Evolutionary conservation across 108 stramenopile species (phyloP).

Genomic region (Hondaea fermentalgiana): DNA sequence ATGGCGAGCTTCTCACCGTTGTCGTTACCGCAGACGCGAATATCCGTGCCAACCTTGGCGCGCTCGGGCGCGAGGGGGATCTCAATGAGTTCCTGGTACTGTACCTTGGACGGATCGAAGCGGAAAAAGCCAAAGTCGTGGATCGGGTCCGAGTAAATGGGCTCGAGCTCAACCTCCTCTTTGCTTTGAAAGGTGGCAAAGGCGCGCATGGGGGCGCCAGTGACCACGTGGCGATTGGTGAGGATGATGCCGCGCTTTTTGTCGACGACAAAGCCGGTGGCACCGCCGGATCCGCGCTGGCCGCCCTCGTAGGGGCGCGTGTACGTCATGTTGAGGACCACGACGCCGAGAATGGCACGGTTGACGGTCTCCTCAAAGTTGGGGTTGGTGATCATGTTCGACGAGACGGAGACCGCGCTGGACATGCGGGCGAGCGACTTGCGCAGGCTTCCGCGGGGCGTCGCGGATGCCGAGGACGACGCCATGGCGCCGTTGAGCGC

Average conservation of each 20-base stretch:
- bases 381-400: not conserved
- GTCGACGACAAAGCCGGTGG: constrained; percentile 26
- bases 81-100: constrained; percentile 20
- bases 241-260: constrained; percentile 24
- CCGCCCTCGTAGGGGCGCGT: constrained; percentile 3
- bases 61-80: constrained; percentile 35
- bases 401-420: not conserved
- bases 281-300: not conserved
- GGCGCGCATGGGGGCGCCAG: constrained; percentile 27
- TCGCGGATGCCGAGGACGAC: no score
- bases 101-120: constrained; percentile 34
- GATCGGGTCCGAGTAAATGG: constrained; percentile 39
- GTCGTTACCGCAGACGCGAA: constrained; percentile 47
- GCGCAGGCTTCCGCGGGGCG: not conserved
- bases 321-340: not conserved
- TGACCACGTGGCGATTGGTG: constrained; percentile 43
- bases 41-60: constrained; percentile 37
- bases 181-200: constrained; percentile 39
- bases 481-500: no score
- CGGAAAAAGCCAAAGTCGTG: constrained; percentile 24
- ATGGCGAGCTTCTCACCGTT: constrained; percentile 41
- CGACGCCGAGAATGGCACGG: not conserved
- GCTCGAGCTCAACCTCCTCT: constrained; percentile 39
- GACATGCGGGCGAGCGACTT: not conserved
- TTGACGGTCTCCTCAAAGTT: not conserved